Percentiles rank a stretch among this genome's conserved stretches.
Evolutionary conservation across 176 grass and related monocot species (phyloP).

Genomic region (Poa annua): DNA sequence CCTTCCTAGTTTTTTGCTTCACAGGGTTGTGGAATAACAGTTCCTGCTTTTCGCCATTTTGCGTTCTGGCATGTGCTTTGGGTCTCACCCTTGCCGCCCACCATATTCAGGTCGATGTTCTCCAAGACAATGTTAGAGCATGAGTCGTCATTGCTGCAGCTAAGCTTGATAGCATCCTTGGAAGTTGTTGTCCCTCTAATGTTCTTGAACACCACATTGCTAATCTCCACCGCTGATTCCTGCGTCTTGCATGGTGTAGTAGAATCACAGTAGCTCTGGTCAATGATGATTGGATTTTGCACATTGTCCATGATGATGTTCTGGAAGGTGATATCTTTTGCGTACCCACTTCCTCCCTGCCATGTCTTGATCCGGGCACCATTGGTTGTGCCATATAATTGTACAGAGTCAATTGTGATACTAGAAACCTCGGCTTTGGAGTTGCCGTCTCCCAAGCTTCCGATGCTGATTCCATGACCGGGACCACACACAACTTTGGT

Average conservation of each 20-base stretch:
- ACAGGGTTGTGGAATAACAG: conserved; percentile 55
- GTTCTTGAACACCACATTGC: conserved; percentile 60
- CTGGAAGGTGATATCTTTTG: conserved; percentile 50
- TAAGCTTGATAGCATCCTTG: conserved; percentile 55
- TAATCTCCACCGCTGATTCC: conserved; percentile 54
- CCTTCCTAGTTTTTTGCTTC: not conserved
- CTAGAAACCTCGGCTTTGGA: conserved; percentile 43
- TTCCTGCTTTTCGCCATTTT: conserved; percentile 50
- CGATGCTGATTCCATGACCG: conserved; percentile 49
- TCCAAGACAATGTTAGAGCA: conserved; percentile 44
- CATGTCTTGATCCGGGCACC: conserved; percentile 74
- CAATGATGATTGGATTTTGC: conserved; percentile 62
- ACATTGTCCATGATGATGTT: conserved; percentile 62
- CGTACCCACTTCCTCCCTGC: conserved; percentile 58
- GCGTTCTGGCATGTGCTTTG: conserved; percentile 49
- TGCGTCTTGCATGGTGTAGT: conserved; percentile 21
- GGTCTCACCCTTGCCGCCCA: not conserved
- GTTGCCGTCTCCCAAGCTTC: conserved; percentile 52
- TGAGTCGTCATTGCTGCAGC: conserved; percentile 52
- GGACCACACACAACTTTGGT: conserved; percentile 44
- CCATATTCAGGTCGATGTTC: conserved; percentile 47
- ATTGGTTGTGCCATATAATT: conserved; percentile 51
- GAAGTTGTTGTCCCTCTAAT: conserved; percentile 64
- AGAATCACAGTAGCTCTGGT: conserved; percentile 59
- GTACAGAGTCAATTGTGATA: conserved; percentile 50